These are phyloP conservation scores for Penicillium chermesinum DNA, from an alignment of 495 filamentous ascomycete species.

Conservation along the genomic window DNA sequence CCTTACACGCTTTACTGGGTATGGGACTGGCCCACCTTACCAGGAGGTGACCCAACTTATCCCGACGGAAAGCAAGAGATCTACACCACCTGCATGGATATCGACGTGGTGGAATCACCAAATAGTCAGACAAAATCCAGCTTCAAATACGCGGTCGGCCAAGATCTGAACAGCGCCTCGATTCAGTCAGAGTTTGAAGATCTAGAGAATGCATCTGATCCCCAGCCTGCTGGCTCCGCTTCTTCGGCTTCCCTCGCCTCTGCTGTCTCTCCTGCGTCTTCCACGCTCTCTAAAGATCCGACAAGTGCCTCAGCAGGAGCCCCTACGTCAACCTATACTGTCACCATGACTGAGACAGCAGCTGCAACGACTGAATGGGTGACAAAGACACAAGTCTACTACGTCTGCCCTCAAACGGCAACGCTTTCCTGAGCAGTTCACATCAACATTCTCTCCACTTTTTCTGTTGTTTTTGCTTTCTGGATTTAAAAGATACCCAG, in stretches of 20 bases:
- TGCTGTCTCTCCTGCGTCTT: neutral
- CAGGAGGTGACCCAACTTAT: constrained; percentile 37
- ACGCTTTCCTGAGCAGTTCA: neutral
- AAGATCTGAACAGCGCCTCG: constrained; percentile 35
- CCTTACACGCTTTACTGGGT: constrained; percentile 82
- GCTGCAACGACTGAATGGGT: neutral
- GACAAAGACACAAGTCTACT: neutral
- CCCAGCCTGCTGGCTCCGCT: neutral
- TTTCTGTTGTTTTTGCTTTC: neutral
- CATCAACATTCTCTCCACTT: neutral
- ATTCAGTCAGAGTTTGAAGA: constrained; percentile 34
- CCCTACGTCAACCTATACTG: neutral
- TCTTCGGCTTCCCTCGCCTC: neutral
- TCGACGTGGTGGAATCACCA: constrained; percentile 48
- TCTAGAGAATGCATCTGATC: constrained; percentile 8
- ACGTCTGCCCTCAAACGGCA: neutral
- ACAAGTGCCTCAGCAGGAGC: neutral
- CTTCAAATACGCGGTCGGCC: constrained; percentile 22
- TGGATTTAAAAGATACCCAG: neutral
- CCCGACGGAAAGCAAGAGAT: constrained; percentile 58
- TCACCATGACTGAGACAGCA: neutral
- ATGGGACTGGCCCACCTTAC: constrained; percentile 76
- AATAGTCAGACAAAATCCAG: constrained; percentile 6
- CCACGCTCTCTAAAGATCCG: too few species aligned
- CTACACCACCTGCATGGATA: constrained; percentile 81